A percentile compares a stretch with the other conserved stretches of the same genome.
These are phyloP conservation scores for Lagerstroemia speciosa DNA, from an alignment of 345 rosid genomes.

Conservation along the genomic window DNA sequence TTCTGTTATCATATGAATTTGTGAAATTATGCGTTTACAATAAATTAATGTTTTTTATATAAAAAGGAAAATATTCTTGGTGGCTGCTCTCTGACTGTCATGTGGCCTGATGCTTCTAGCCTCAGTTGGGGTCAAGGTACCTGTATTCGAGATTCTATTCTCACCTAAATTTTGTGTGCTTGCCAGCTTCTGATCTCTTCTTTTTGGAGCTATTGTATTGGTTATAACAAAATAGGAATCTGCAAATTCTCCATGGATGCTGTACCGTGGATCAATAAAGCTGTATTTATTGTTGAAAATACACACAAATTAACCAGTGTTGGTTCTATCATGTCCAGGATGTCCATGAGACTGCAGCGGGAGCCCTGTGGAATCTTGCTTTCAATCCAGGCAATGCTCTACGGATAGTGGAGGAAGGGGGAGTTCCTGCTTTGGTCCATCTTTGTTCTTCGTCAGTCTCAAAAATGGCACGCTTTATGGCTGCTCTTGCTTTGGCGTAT, in stretches of 20 bases:
- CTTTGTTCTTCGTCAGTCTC: slow-evolving; percentile 61
- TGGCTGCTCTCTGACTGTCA: background rate
- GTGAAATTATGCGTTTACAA: too few relatives aligned
- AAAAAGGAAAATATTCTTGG: background rate
- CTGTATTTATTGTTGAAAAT: background rate
- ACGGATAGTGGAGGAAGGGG: slow-evolving; percentile 76
- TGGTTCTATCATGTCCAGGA: slow-evolving; percentile 33
- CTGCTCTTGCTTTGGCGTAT: slow-evolving; percentile 74
- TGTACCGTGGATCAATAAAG: background rate
- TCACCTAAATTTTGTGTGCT: background rate
- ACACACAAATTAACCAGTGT: slow-evolving; percentile 1
- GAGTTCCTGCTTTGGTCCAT: slow-evolving; percentile 70
- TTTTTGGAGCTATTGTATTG: background rate
- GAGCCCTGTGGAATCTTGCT: slow-evolving; percentile 87
- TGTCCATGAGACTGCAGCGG: slow-evolving; percentile 91
- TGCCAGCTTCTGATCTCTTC: background rate
- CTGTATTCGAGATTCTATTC: too few relatives aligned
- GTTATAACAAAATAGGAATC: background rate
- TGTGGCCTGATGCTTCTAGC: background rate
- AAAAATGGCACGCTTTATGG: slow-evolving; percentile 83
- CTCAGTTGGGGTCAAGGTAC: background rate
- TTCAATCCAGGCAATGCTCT: slow-evolving; percentile 66
- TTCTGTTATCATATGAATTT: background rate
- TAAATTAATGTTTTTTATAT: background rate
- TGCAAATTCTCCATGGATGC: background rate